phyloP scores from a whole-genome alignment of 805 yeast species.

The Ogataea ganodermae region DNA sequence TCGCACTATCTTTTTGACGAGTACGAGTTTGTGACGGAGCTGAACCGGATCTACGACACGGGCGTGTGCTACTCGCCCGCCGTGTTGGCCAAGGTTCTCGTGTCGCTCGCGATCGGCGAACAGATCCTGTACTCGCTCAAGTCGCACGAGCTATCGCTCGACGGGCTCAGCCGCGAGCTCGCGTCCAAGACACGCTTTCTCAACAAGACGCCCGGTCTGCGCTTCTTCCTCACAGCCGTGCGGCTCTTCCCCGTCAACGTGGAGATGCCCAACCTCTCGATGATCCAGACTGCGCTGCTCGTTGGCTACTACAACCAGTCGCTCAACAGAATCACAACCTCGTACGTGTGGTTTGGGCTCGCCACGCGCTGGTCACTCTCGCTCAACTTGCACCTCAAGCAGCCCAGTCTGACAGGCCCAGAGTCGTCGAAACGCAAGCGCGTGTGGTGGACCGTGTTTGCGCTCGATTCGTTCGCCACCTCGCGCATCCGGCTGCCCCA shows the following conservation, averaged over 20 bases:
- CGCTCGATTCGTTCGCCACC: slow-evolving; percentile 40
- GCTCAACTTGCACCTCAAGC: slow-evolving; percentile 36
- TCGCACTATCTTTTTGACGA: slow-evolving; percentile 30
- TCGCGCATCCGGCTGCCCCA: slow-evolving; percentile 40
- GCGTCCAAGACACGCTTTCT: slow-evolving; percentile 20
- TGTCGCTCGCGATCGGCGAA: slow-evolving; percentile 32
- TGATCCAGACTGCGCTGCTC: slow-evolving; percentile 37
- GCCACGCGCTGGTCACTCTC: slow-evolving; percentile 37
- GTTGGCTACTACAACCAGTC: slow-evolving; percentile 40
- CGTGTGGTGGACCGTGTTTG: slow-evolving; percentile 43
- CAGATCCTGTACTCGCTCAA: slow-evolving; percentile 24
- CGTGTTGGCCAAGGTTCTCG: slow-evolving; percentile 19
- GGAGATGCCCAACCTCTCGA: slow-evolving; percentile 36
- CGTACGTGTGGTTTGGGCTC: slow-evolving; percentile 37
- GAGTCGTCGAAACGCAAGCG: slow-evolving; percentile 37
- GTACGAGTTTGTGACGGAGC: slow-evolving; percentile 19
- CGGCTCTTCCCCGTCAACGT: slow-evolving; percentile 27
- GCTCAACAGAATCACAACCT: slow-evolving; percentile 38
- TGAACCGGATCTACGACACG: slow-evolving; percentile 24
- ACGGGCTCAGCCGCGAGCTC: slow-evolving; percentile 19
- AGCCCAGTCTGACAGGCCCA: slow-evolving; percentile 14
- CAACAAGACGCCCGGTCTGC: slow-evolving; percentile 33
- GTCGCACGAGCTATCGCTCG: slow-evolving; percentile 22
- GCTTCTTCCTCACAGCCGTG: slow-evolving; percentile 31
- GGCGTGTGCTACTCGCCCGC: slow-evolving; percentile 21